Evolutionary conservation across 352 stramenopile species (phyloP).

Genomic region (Saprolegnia diclina): DNA sequence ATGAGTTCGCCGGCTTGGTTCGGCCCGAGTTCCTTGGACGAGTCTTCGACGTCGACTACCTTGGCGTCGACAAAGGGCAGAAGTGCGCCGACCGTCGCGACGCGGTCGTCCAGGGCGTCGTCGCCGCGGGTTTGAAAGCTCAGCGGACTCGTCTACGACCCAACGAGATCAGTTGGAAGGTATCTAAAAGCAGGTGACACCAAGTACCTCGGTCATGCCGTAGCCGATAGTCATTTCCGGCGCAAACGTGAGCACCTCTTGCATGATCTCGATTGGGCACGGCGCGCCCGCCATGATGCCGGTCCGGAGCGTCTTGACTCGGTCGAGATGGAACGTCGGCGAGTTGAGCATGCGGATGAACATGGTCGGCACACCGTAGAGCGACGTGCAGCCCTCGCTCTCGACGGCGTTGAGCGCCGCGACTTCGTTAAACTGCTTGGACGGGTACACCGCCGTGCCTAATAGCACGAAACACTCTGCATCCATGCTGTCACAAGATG

Average conservation of each 20-base stretch:
- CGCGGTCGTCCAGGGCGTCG: conserved; percentile 27
- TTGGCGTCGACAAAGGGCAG: conserved; percentile 31
- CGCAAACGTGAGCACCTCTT: conserved; percentile 24
- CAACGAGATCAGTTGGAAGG: too few relatives aligned
- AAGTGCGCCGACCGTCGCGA: conserved; percentile 29
- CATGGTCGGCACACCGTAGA: conserved; percentile 33
- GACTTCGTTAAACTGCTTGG: conserved; percentile 27
- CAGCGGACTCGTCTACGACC: conserved; percentile 29
- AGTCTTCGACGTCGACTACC: conserved; percentile 28
- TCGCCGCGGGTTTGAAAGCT: conserved; percentile 29
- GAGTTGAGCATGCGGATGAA: conserved; percentile 31
- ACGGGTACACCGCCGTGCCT: conserved; percentile 28
- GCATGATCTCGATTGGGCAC: conserved; percentile 31
- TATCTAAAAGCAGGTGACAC: too few relatives aligned
- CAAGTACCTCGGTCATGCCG: conserved; percentile 30
- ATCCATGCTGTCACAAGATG: too few relatives aligned
- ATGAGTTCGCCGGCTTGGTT: conserved; percentile 28
- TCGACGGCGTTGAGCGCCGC: conserved; percentile 21
- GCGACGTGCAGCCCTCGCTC: conserved; percentile 26
- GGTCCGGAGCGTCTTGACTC: conserved; percentile 25
- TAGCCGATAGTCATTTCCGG: conserved; percentile 32
- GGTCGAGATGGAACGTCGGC: conserved; percentile 14
- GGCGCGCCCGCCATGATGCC: conserved; percentile 32
- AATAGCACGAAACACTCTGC: too few relatives aligned
- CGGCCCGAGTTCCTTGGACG: conserved; percentile 11